A percentile compares a stretch with the other conserved stretches of the same genome.
phyloP scores from a whole-genome alignment of 768 basidiomycete genomes.

The Pholiota molesta region DNA sequence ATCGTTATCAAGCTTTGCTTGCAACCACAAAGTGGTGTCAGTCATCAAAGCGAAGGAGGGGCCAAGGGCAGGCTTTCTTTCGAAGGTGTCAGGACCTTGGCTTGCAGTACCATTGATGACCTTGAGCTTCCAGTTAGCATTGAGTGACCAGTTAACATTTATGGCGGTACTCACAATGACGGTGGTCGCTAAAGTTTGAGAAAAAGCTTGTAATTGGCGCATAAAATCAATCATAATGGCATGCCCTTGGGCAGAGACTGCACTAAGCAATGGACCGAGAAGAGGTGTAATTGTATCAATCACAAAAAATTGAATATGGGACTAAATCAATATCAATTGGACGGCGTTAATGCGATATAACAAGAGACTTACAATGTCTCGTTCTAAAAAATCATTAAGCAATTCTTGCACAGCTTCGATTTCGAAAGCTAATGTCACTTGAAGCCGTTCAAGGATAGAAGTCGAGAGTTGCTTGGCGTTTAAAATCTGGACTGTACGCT shows the following conservation, averaged over 20 bases:
- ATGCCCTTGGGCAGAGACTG: conserved; percentile 74
- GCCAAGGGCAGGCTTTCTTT: conserved; percentile 72
- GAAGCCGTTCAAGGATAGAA: conserved; percentile 54
- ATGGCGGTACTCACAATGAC: conserved; percentile 51
- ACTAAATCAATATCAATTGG: background rate
- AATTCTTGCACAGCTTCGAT: conserved; percentile 54
- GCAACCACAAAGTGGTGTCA: conserved; percentile 77
- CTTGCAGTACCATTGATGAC: conserved; percentile 61
- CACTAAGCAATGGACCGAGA: conserved; percentile 63
- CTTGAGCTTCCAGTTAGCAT: conserved; percentile 35
- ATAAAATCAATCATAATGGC: conserved; percentile 74
- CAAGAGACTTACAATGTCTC: conserved; percentile 21
- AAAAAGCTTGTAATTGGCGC: conserved; percentile 57
- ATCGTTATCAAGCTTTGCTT: conserved; percentile 22
- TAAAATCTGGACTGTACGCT: conserved; percentile 45
- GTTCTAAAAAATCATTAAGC: conserved; percentile 45
- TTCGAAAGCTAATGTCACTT: conserved; percentile 61
- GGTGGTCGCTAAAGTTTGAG: conserved; percentile 45
- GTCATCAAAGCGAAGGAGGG: conserved; percentile 75
- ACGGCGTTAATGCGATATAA: background rate
- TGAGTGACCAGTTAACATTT: background rate
- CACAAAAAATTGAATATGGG: conserved; percentile 49
- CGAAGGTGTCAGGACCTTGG: conserved; percentile 21
- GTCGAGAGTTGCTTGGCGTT: conserved; percentile 29
- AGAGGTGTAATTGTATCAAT: conserved; percentile 70